phyloP scores from a whole-genome alignment of 768 basidiomycete species.

The Tubosaeta brunneosetosa region DNA sequence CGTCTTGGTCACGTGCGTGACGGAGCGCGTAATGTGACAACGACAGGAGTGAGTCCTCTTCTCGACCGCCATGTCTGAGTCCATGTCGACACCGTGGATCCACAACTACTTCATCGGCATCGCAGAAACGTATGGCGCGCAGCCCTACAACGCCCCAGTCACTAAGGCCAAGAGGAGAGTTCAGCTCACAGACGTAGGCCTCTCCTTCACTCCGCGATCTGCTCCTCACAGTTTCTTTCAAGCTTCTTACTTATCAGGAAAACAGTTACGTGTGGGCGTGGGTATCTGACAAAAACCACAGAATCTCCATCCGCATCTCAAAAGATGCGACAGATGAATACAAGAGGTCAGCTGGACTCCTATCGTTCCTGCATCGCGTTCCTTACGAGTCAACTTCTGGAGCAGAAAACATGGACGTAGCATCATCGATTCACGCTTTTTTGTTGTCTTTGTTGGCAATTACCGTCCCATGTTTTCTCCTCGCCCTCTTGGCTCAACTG shows the following conservation, averaged over 20 bases:
- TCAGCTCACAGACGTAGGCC: slow-evolving; percentile 53
- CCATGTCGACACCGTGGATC: slow-evolving; percentile 51
- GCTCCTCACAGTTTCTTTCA: background rate
- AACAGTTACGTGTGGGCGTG: slow-evolving; percentile 57
- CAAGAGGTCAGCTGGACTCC: slow-evolving; percentile 31
- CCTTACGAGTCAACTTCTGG: slow-evolving; percentile 12
- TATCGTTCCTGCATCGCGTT: background rate
- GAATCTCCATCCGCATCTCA: slow-evolving; percentile 52
- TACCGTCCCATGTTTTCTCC: slow-evolving; percentile 51
- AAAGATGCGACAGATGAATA: slow-evolving; percentile 46
- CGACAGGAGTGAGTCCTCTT: slow-evolving; percentile 6
- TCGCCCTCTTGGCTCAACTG: slow-evolving; percentile 40
- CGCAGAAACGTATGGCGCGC: slow-evolving; percentile 50
- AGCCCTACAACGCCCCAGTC: slow-evolving; percentile 25
- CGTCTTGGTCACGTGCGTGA: slow-evolving; percentile 4
- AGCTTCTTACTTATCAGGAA: slow-evolving; percentile 55
- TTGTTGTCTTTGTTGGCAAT: slow-evolving; percentile 42
- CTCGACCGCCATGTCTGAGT: slow-evolving; percentile 35
- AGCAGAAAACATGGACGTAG: slow-evolving; percentile 26
- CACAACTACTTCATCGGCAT: slow-evolving; percentile 44
- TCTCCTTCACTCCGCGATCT: background rate
- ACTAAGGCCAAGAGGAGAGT: slow-evolving; percentile 44
- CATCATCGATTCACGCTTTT: slow-evolving; percentile 44
- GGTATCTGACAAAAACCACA: slow-evolving; percentile 53
- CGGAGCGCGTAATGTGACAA: background rate